Evolutionary conservation across 176 grass and related monocot genomes (phyloP).

Genomic region (Hsuehochloa calcarea): DNA sequence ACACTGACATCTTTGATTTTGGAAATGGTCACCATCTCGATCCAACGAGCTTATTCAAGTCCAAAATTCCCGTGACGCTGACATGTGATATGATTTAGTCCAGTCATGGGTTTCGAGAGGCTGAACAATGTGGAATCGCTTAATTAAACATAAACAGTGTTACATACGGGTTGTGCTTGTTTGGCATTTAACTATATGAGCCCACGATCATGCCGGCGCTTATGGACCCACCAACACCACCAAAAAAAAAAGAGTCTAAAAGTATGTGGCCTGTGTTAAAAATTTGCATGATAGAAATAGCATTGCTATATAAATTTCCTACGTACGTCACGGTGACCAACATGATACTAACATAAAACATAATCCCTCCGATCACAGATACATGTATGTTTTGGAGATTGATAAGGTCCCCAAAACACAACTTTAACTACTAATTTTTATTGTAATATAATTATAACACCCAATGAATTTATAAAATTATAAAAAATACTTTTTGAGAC

Average conservation of each 20-base stretch:
- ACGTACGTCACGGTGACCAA: not conserved
- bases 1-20: slow-evolving; percentile 11
- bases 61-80: slow-evolving; percentile 31
- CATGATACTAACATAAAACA: not conserved
- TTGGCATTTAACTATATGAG: not conserved
- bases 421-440: too few relatives aligned
- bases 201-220: too few relatives aligned
- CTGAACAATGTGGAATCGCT: not conserved
- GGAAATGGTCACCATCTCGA: slow-evolving; percentile 26
- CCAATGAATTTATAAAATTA: too few relatives aligned
- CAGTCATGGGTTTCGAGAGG: slow-evolving; percentile 26
- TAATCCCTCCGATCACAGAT: too few relatives aligned
- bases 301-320: not conserved
- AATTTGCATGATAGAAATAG: not conserved
- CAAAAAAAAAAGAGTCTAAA: not conserved
- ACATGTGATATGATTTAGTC: not conserved
- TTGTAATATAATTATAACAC: too few relatives aligned
- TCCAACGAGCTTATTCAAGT: slow-evolving; percentile 19
- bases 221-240: not conserved
- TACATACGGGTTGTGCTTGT: not conserved
- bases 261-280: not conserved
- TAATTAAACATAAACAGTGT: not conserved
- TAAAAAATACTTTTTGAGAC: too few relatives aligned
- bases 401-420: too few relatives aligned
- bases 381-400: too few relatives aligned